Evolutionary conservation across 192 early-diverging fungal genomes (phyloP), one percentile per base, ranked within the genome.

Genomic region (Thamnidium elegans): DNA sequence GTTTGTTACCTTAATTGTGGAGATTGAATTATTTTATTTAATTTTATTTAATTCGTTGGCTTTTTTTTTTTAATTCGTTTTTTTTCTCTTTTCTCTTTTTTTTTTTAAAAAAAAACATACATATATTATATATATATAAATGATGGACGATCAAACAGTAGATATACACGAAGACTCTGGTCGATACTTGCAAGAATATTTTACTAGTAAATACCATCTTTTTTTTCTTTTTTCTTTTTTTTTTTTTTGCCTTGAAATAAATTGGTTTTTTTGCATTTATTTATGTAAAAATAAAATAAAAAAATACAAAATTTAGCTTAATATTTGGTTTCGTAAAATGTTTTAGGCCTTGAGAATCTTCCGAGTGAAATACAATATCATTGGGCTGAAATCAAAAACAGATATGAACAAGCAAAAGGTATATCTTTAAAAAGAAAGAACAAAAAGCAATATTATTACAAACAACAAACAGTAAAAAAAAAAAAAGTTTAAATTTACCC

Each of bases 331-430:
- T 21, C 21, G 9, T 39, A 15, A 20, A 34, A 1, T 58, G 11
- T 65, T 9, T 3, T 56, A 72, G 71, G 65, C 42, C 45, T 72
- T 51, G 71, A 72, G 46, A 72, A 72, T 72, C 71, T 72, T 63
- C 71, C 71, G 61, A 72, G 71, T 63, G 71, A 72, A 67, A 72
- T 72, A 34, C 31, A 47, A 7, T 67, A 72, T 44, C 71, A 72
- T 31, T 72, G 65, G 59, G 59, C 71, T 26, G 71, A 72, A 64
- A 72, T 72, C 13, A 60, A 61, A 42, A 67, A 72, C 21, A 32
- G 65, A 23, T 39, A 67, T 17, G 66, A 72, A 31, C 71, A 72
- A 20, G 42, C 50, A 13, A 54, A 67, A 60, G 47, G 68, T 64
- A 70, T 52, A 4, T 53, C 9, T 6, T 3, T 19, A 8, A 50